phyloP scores from a whole-genome alignment of 352 stramenopile genomes.

The Phytopythium kandeliae region DNA sequence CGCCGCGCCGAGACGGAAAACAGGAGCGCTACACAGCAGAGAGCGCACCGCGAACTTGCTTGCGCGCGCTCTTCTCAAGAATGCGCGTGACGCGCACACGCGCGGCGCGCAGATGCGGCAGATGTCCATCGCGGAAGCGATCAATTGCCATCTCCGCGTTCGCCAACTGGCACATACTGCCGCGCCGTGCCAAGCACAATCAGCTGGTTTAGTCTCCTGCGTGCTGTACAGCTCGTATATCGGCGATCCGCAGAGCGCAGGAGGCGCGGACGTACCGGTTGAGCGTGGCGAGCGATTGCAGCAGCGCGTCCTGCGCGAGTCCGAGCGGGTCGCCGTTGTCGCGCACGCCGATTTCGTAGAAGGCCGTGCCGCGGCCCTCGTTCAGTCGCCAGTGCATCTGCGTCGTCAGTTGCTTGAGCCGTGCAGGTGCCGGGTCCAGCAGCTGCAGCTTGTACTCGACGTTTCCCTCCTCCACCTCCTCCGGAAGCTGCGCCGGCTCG shows the following conservation, averaged over 20 bases:
- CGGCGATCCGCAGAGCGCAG: too few relatives aligned
- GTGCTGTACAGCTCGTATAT: too few relatives aligned
- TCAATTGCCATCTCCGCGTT: constrained; percentile 63
- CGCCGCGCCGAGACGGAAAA: too few relatives aligned
- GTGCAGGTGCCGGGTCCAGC: constrained; percentile 57
- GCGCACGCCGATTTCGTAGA: constrained; percentile 86
- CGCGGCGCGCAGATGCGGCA: constrained; percentile 28
- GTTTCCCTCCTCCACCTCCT: constrained; percentile 88
- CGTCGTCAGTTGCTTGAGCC: constrained; percentile 83
- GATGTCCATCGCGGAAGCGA: constrained; percentile 37
- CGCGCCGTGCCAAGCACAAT: neutral
- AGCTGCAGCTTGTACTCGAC: constrained; percentile 91
- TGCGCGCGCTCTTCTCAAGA: constrained; percentile 41
- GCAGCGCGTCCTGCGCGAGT: constrained; percentile 57
- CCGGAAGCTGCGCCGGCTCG: constrained; percentile 24
- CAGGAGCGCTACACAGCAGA: too few relatives aligned
- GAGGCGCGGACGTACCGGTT: constrained; percentile 22
- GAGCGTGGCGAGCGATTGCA: constrained; percentile 66
- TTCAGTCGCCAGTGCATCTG: constrained; percentile 90
- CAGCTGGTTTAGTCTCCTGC: too few relatives aligned
- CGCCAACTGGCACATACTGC: constrained; percentile 73
- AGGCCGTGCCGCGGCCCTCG: constrained; percentile 74
- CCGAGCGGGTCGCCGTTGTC: constrained; percentile 78
- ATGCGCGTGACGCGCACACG: constrained; percentile 47
- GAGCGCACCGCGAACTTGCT: constrained; percentile 47